Base-by-base conservation (phyloP, 768 basidiomycete species). In the Amanita subjunquillea region DNA sequence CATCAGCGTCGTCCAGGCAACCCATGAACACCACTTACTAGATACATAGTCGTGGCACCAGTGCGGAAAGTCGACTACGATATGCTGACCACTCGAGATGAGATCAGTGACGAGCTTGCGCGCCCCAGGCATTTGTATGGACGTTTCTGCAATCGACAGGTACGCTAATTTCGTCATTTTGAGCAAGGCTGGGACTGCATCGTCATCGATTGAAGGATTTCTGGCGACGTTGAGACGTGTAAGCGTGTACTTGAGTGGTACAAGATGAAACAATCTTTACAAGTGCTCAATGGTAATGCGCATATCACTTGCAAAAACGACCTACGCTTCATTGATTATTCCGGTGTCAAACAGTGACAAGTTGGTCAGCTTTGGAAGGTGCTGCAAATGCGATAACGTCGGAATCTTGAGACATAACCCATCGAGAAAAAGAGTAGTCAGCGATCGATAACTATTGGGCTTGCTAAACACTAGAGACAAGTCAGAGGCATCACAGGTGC, bases 101-200 rank as follows among this genome's bases (percentile, higher is more conserved):
- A 17, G 22, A 15, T 38, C 22, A 34, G 63, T 56, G 49, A 63
- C 54, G 40, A 77, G 67, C 6, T 57, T 57, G 27, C 83, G 76
- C 27, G 85, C 63, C 2, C 84, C 85, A 2, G 63, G 60, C 75
- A 85, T 85, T 29, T 68, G 66, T 53, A 85, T 69, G 17, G 67
- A 58, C 2, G 83, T 86, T 43, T 71, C 80, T 12, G 73, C 59
- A 37, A 85, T 69, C 3, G 75, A 75, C 23, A 85, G 69, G 54
- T 71, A 75, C 1, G 63, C 61, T 5, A 85, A 69, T 48, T 69
- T 74, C 7, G 60, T 61, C 30, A 84, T 68, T 17, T 78, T 52
- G 5, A 76, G 56, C 44, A 86, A 62, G 41, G 80, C 79, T 22
- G 81, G 74, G 20, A 82, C 66, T 40, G 75, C 73, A 48, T 80